Conservation (phyloP, 2,329 filamentous ascomycete species). For the Microcyclosporella mali region DNA sequence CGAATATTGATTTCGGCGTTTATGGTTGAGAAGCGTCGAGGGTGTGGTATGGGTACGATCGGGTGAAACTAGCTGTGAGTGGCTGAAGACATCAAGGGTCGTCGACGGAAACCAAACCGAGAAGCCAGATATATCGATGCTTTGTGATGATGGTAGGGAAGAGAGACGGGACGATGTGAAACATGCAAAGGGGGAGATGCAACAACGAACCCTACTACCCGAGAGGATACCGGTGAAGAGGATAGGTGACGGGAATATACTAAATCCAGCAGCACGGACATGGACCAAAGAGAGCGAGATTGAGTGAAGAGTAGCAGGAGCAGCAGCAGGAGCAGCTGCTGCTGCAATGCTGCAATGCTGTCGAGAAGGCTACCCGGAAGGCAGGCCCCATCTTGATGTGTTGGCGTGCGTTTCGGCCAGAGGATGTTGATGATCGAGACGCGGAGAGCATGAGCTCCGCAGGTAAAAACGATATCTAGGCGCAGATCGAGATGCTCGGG, state of each 20-base stretch:
- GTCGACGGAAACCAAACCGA: conserved; percentile 10
- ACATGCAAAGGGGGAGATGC: conserved; percentile 12
- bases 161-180: conserved; percentile 4
- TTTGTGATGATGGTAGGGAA: not conserved
- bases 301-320: not conserved
- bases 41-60: conserved; percentile 9
- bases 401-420: conserved; percentile 81
- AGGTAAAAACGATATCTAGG: conserved; percentile 25
- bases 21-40: conserved; percentile 1
- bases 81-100: conserved; percentile 16
- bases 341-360: conserved; percentile 26
- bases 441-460: conserved; percentile 29
- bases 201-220: conserved; percentile 16
- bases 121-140: conserved; percentile 13
- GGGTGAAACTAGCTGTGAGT: conserved; percentile 16
- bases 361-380: conserved; percentile 23
- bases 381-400: conserved; percentile 63
- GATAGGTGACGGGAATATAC: conserved; percentile 10
- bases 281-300: conserved; percentile 15
- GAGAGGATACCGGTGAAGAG: conserved; percentile 26
- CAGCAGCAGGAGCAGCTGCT: conserved; percentile 6
- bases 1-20: too few species aligned
- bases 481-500: conserved; percentile 28
- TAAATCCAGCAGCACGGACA: conserved; percentile 19
- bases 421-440: conserved; percentile 41